phyloP scores from a whole-genome alignment of 2,329 filamentous ascomycete genomes.

The Intubia oerlemansii region DNA sequence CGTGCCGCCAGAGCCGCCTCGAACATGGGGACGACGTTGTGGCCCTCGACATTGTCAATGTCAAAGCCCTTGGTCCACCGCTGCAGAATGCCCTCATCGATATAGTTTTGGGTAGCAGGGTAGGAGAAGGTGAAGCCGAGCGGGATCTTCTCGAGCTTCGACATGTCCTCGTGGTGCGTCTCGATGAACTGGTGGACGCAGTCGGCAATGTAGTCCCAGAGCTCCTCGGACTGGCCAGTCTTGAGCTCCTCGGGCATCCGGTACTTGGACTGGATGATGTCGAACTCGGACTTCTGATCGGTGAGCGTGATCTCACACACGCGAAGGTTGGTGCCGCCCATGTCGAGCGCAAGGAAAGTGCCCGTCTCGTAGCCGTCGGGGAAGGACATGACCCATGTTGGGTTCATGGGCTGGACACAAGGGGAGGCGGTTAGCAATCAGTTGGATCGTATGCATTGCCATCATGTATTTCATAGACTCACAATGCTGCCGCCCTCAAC shows the following conservation, averaged over 20 bases:
- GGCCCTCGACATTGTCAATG: conserved; percentile 73
- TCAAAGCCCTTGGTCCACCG: conserved; percentile 97
- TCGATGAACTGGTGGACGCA: conserved; percentile 81
- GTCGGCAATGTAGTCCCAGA: conserved; percentile 91
- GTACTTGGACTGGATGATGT: conserved; percentile 93
- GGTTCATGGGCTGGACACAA: conserved; percentile 66
- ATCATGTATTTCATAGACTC: conserved; percentile 18
- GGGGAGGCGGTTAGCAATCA: neutral
- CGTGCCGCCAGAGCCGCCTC: conserved; percentile 49
- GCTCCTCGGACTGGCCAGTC: conserved; percentile 59
- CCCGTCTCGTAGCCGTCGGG: conserved; percentile 75
- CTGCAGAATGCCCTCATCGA: conserved; percentile 80
- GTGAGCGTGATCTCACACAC: conserved; percentile 85
- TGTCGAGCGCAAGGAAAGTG: conserved; percentile 75
- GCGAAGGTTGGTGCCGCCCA: conserved; percentile 89
- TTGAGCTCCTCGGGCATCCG: conserved; percentile 86
- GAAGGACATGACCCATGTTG: conserved; percentile 85
- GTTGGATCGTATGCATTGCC: too few relatives aligned
- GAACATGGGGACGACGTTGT: conserved; percentile 78
- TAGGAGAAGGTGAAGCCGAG: conserved; percentile 95
- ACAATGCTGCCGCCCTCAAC: conserved; percentile 87
- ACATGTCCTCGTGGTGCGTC: conserved; percentile 51
- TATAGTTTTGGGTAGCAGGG: conserved; percentile 79
- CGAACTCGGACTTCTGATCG: conserved; percentile 72
- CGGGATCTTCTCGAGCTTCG: conserved; percentile 42